Conservation (phyloP, 192 early-diverging fungal genomes). For the Borealophlyctis nickersoniae region DNA sequence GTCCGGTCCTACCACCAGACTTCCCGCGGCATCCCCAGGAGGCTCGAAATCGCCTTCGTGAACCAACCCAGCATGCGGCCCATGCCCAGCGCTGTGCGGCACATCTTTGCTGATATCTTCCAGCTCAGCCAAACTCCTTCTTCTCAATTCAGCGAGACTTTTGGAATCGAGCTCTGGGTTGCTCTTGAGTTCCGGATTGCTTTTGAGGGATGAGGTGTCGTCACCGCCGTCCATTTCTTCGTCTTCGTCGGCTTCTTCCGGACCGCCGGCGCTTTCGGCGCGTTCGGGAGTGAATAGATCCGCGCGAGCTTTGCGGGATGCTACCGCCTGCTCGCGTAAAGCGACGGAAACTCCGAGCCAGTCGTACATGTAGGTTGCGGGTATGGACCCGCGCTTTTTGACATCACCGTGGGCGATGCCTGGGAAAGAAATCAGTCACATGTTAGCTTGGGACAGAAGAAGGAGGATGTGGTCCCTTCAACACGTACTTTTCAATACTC, state of each 20-base stretch:
- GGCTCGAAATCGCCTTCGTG: not conserved
- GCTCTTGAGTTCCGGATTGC: not conserved
- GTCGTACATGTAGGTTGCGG: slow-evolving; percentile 50
- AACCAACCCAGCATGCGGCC: not conserved
- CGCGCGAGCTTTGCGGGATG: slow-evolving; percentile 36
- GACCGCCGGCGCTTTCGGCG: slow-evolving; percentile 20
- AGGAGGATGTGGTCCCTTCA: not conserved
- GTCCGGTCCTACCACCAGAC: not conserved
- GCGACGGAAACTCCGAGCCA: slow-evolving; percentile 52
- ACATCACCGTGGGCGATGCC: slow-evolving; percentile 45
- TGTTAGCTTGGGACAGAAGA: not conserved
- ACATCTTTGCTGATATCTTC: not conserved
- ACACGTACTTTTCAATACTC: slow-evolving; percentile 47
- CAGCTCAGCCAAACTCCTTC: not conserved
- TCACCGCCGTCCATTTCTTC: slow-evolving; percentile 31
- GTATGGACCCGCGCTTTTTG: slow-evolving; percentile 45
- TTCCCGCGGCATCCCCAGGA: not conserved
- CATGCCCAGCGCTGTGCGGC: not conserved
- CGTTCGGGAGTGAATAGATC: slow-evolving; percentile 16
- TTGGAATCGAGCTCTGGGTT: not conserved
- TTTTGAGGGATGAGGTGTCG: not conserved
- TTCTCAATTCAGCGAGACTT: no score
- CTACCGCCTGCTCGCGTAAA: slow-evolving; percentile 41
- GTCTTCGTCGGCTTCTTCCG: slow-evolving; percentile 26
- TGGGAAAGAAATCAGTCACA: slow-evolving; percentile 10